phyloP scores from a whole-genome alignment of 2,329 filamentous ascomycete genomes.

The Thermothelomyces thermophilus region DNA sequence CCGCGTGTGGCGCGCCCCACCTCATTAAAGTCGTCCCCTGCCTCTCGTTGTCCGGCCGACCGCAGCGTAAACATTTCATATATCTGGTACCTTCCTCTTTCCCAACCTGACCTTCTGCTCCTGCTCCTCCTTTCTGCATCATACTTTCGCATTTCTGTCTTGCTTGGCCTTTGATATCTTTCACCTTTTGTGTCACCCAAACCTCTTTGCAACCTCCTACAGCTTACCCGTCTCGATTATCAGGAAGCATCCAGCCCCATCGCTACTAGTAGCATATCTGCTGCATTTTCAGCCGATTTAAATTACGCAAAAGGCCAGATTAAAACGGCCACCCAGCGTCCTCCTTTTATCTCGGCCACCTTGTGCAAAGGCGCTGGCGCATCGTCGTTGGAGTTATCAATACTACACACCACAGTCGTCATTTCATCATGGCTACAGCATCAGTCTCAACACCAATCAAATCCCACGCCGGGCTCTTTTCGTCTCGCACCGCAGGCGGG shows the following conservation, averaged over 20 bases:
- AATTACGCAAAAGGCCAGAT: neutral
- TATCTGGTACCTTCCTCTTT: neutral
- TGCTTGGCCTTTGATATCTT: too few relatives aligned
- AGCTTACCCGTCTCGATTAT: neutral
- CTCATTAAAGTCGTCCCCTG: neutral
- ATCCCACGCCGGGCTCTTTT: slow-evolving; percentile 90
- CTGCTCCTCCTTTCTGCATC: slow-evolving; percentile 17
- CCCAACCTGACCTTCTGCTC: neutral
- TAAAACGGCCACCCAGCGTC: neutral
- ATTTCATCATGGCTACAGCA: slow-evolving; percentile 66
- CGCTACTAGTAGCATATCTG: too few relatives aligned
- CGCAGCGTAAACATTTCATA: slow-evolving; percentile 23
- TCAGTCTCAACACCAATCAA: slow-evolving; percentile 86
- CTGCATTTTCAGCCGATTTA: neutral
- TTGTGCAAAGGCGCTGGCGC: slow-evolving; percentile 39
- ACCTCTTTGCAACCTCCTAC: neutral
- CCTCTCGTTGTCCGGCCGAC: slow-evolving; percentile 20
- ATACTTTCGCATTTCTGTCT: slow-evolving; percentile 15
- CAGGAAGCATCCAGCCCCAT: neutral
- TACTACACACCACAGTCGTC: slow-evolving; percentile 29
- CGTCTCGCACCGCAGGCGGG: slow-evolving; percentile 84
- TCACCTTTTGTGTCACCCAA: neutral
- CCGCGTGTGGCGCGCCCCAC: neutral
- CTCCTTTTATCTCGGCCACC: slow-evolving; percentile 30
- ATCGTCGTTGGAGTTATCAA: slow-evolving; percentile 40